Conservation (phyloP, 306 rosid genomes). For the Echinosophora koreensis region DNA sequence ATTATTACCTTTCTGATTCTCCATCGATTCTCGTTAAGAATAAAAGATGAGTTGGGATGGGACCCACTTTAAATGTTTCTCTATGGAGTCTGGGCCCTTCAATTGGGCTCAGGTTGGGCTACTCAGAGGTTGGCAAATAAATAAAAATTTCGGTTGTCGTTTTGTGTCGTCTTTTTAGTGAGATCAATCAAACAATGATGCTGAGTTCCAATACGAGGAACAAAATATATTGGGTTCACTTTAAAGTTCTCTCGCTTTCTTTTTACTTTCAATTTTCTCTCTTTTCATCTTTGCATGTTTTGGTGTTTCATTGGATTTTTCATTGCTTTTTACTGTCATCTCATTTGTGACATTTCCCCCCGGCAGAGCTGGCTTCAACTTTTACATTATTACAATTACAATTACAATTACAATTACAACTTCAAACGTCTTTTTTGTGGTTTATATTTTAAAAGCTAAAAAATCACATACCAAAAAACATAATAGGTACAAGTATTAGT, state of each 20-base stretch:
- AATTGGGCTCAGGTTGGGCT: conserved; percentile 33
- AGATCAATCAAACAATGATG: not conserved
- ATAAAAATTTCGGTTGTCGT: conserved; percentile 2
- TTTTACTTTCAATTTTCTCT: not conserved
- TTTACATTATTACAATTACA: too few species aligned
- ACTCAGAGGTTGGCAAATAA: not conserved
- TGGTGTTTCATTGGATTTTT: too few species aligned
- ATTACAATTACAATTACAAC: too few species aligned
- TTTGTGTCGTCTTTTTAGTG: conserved; percentile 17
- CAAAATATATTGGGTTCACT: not conserved
- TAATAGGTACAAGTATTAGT: too few species aligned
- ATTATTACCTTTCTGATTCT: not conserved
- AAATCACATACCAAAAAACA: too few species aligned
- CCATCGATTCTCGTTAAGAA: not conserved
- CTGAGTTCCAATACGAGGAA: not conserved
- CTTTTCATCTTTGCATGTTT: too few species aligned
- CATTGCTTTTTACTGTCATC: not conserved
- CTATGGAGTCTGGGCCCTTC: not conserved
- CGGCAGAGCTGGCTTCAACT: not conserved
- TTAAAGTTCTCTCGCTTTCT: not conserved
- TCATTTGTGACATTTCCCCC: not conserved
- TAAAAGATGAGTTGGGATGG: conserved; percentile 32
- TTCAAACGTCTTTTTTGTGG: too few species aligned
- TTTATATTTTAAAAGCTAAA: too few species aligned
- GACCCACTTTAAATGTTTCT: not conserved